These are phyloP conservation scores for Vicia villosa DNA, from an alignment of 306 rosid genomes.

Conservation along the genomic window DNA sequence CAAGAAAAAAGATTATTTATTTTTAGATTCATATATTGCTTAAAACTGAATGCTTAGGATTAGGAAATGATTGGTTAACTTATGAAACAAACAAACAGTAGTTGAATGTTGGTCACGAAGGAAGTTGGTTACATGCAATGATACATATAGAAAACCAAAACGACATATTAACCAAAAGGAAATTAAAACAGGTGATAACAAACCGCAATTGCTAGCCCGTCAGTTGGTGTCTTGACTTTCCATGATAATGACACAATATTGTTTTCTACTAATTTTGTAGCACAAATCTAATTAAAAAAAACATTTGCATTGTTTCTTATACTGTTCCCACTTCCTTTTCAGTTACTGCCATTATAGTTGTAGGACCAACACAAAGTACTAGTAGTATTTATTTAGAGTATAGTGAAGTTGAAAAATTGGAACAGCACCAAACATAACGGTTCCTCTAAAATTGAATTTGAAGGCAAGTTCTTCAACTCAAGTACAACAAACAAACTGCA, in stretches of 20 bases:
- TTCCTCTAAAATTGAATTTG: slow-evolving; percentile 28
- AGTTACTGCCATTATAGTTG: slow-evolving; percentile 18
- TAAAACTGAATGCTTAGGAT: too few relatives aligned
- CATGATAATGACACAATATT: not conserved
- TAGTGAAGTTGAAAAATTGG: slow-evolving; percentile 25
- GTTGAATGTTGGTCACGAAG: slow-evolving; percentile 19
- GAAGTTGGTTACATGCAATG: slow-evolving; percentile 50
- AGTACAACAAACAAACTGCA: slow-evolving; percentile 11
- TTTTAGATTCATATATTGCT: too few relatives aligned
- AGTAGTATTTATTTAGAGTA: slow-evolving; percentile 9
- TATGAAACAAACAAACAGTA: slow-evolving; percentile 22
- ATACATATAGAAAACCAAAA: slow-evolving; percentile 50
- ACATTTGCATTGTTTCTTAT: not conserved
- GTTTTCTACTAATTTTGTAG: too few relatives aligned
- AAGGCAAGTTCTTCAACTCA: slow-evolving; percentile 21
- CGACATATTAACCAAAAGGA: slow-evolving; percentile 52
- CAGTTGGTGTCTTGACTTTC: slow-evolving; percentile 50
- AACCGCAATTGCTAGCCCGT: slow-evolving; percentile 47
- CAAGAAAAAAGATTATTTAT: too few relatives aligned
- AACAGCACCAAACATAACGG: slow-evolving; percentile 24
- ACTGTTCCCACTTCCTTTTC: not conserved
- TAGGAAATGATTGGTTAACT: not conserved
- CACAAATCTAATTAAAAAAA: not conserved
- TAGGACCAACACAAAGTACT: slow-evolving; percentile 9
- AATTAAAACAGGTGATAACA: slow-evolving; percentile 31